These are phyloP conservation scores for Stephania japonica DNA, from an alignment of 164 flowering plant species.

Conservation along the genomic window DNA sequence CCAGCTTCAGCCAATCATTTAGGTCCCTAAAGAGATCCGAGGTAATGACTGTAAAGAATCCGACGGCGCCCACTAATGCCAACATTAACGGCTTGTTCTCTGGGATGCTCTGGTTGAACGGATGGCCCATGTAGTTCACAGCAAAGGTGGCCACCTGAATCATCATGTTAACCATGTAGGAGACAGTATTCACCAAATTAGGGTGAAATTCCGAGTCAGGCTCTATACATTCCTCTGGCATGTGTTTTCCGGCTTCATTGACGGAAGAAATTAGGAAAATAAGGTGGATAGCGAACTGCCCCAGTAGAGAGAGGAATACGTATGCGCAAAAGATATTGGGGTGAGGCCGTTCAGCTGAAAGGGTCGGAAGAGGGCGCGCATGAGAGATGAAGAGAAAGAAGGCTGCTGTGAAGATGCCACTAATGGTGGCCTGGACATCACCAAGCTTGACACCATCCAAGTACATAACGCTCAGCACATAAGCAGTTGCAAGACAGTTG, in stretches of 20 bases:
- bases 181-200: constrained; percentile 91
- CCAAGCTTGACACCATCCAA: constrained; percentile 96
- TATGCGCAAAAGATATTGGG: constrained; percentile 83
- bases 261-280: constrained; percentile 74
- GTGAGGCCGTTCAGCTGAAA: constrained; percentile 81
- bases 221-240: constrained; percentile 97
- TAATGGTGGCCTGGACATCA: constrained; percentile 92
- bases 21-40: constrained; percentile 76
- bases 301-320: constrained; percentile 78
- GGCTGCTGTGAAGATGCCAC: constrained; percentile 92
- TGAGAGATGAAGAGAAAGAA: constrained; percentile 96
- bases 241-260: constrained; percentile 80
- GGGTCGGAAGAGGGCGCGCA: constrained; percentile 81
- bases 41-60: constrained; percentile 67
- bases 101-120: constrained; percentile 84
- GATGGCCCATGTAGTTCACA: constrained; percentile 98
- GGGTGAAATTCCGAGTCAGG: constrained; percentile 94
- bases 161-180: constrained; percentile 97
- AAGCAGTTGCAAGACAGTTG: constrained; percentile 95
- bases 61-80: constrained; percentile 68
- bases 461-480: constrained; percentile 92
- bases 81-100: constrained; percentile 82
- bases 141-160: constrained; percentile 97
- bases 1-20: constrained; percentile 79
- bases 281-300: constrained; percentile 79